Percentiles rank a stretch among this genome's conserved stretches.
These are phyloP conservation scores for Leonotis leonurus DNA, from an alignment of 257 asterid species.

Conservation along the genomic window DNA sequence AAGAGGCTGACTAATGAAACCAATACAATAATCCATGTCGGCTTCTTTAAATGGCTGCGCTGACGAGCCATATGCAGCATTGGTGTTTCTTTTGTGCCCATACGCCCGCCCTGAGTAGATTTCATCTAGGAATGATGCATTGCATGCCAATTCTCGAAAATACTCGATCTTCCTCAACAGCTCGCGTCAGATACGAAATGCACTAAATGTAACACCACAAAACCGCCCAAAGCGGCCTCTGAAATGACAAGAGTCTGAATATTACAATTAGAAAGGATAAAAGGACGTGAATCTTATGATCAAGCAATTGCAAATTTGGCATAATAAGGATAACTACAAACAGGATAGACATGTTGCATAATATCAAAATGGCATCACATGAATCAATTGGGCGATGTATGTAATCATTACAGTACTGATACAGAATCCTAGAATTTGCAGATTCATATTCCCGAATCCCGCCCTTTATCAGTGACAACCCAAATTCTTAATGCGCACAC, in stretches of 20 bases:
- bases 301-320: no score
- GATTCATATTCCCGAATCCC: conserved; percentile 17
- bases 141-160: conserved; percentile 13
- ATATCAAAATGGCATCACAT: conserved; percentile 2
- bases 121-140: conserved; percentile 74
- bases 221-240: conserved; percentile 19
- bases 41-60: conserved; percentile 79
- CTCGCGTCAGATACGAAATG: conserved; percentile 11
- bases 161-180: conserved; percentile 6
- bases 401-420: background rate
- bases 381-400: background rate
- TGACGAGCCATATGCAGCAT: conserved; percentile 72
- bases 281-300: background rate
- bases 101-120: conserved; percentile 75
- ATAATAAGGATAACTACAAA: background rate
- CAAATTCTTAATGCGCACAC: background rate
- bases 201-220: conserved; percentile 5
- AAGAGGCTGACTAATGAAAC: conserved; percentile 80
- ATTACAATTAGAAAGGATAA: conserved; percentile 8
- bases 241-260: conserved; percentile 14
- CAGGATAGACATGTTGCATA: background rate
- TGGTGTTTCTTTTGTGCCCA: conserved; percentile 76
- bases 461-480: no score
- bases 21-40: conserved; percentile 86
- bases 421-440: background rate